These are phyloP conservation scores for Sabuloglossum arenarium DNA, from an alignment of 495 filamentous ascomycete species.

Conservation along the genomic window DNA sequence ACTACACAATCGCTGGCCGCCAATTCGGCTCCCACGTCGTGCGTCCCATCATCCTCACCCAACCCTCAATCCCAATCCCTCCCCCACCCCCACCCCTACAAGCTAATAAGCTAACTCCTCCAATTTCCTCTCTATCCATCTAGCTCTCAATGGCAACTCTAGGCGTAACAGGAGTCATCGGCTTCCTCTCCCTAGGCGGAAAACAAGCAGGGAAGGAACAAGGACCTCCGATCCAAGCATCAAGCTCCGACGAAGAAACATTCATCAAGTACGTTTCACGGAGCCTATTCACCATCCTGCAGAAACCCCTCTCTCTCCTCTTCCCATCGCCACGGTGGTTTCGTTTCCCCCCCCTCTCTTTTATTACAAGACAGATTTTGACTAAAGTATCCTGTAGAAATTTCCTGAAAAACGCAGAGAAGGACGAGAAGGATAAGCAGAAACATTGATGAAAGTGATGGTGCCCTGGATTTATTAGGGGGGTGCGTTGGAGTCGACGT, in stretches of 20 bases:
- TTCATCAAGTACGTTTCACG: slow-evolving; percentile 72
- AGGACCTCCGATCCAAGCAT: slow-evolving; percentile 35
- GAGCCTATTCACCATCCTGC: neutral
- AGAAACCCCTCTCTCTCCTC: too few relatives aligned
- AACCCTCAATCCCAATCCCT: neutral
- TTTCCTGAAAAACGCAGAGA: slow-evolving; percentile 54
- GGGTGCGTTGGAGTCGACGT: too few relatives aligned
- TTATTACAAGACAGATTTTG: neutral
- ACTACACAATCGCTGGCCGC: slow-evolving; percentile 70
- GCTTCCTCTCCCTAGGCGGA: slow-evolving; percentile 33
- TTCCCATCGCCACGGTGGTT: too few relatives aligned
- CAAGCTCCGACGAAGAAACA: slow-evolving; percentile 79
- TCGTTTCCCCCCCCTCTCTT: neutral
- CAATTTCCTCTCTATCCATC: neutral
- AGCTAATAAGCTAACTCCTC: neutral
- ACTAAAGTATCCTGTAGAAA: slow-evolving; percentile 33
- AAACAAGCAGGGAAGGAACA: slow-evolving; percentile 34
- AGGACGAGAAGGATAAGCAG: slow-evolving; percentile 38
- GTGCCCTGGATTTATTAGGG: neutral
- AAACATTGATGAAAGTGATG: slow-evolving; percentile 28
- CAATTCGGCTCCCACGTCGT: slow-evolving; percentile 89
- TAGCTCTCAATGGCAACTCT: slow-evolving; percentile 82
- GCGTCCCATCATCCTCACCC: slow-evolving; percentile 23
- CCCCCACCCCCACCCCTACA: neutral
- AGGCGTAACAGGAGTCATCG: slow-evolving; percentile 37